Conservation (phyloP, 306 rosid species). For the Dicorynia guianensis region DNA sequence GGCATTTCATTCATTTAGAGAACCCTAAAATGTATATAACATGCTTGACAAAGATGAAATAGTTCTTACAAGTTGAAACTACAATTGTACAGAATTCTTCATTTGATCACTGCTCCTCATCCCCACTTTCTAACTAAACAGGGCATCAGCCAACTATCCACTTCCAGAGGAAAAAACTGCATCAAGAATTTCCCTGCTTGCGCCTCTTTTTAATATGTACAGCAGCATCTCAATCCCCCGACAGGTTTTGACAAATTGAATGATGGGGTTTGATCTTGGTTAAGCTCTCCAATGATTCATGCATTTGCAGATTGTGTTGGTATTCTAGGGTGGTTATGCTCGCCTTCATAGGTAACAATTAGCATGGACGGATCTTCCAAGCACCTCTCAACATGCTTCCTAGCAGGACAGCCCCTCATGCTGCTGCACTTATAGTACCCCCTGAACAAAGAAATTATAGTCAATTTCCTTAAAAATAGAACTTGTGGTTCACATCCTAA, state of each 20-base stretch:
- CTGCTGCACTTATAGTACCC: slow-evolving; percentile 99
- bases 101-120: slow-evolving; percentile 41
- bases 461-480: slow-evolving; percentile 39
- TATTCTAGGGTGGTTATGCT: slow-evolving; percentile 88
- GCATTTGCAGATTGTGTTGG: slow-evolving; percentile 83
- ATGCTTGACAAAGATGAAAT: slow-evolving; percentile 48
- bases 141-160: slow-evolving; percentile 49
- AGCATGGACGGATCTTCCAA: slow-evolving; percentile 97
- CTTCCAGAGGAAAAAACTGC: slow-evolving; percentile 39
- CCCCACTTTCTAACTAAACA: slow-evolving; percentile 46
- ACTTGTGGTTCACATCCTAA: not conserved
- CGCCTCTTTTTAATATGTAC: slow-evolving; percentile 73
- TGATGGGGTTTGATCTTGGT: slow-evolving; percentile 39
- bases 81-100: slow-evolving; percentile 61
- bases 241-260: slow-evolving; percentile 37
- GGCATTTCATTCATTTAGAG: slow-evolving; percentile 54
- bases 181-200: slow-evolving; percentile 50
- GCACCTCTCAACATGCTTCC: slow-evolving; percentile 98
- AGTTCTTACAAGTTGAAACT: slow-evolving; percentile 56
- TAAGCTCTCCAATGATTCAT: slow-evolving; percentile 54
- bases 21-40: slow-evolving; percentile 56
- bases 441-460: slow-evolving; percentile 57
- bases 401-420: slow-evolving; percentile 99
- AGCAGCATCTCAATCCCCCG: slow-evolving; percentile 67
- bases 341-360: slow-evolving; percentile 94